Conservation (phyloP, 1,284 basidiomycete species). For the Trichosporon coremiiforme region DNA sequence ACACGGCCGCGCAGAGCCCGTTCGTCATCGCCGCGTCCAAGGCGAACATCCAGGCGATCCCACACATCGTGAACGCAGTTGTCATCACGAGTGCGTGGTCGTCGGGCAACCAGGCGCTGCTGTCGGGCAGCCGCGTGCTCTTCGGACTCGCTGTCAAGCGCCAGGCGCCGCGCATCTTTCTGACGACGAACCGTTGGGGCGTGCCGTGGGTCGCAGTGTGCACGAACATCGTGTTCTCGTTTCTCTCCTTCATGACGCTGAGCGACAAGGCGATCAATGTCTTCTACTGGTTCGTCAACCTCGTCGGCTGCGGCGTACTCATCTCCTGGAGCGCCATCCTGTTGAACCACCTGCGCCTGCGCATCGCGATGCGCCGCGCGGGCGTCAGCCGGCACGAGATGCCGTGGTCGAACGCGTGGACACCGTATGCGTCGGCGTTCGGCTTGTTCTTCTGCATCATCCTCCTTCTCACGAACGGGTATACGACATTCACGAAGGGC, state of each 20-base stretch:
- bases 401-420: constrained; percentile 40
- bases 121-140: constrained; percentile 50
- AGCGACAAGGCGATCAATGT: constrained; percentile 38
- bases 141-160: constrained; percentile 58
- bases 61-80: constrained; percentile 53
- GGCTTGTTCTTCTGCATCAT: constrained; percentile 31
- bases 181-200: constrained; percentile 58
- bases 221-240: constrained; percentile 40
- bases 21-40: constrained; percentile 66
- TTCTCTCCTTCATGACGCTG: constrained; percentile 53
- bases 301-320: constrained; percentile 40
- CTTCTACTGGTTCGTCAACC: constrained; percentile 42
- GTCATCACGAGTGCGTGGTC: constrained; percentile 38
- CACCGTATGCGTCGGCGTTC: constrained; percentile 32
- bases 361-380: constrained; percentile 28
- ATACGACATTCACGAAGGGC: constrained; percentile 34
- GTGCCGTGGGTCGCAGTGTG: constrained; percentile 50
- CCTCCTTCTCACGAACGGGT: constrained; percentile 37
- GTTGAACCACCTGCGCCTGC: constrained; percentile 33
- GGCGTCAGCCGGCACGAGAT: constrained; percentile 28
- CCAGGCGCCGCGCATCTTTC: constrained; percentile 59
- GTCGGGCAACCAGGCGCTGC: constrained; percentile 35
- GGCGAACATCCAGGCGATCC: constrained; percentile 68
- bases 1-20: constrained; percentile 69
- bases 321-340: constrained; percentile 41